phyloP scores from a whole-genome alignment of 306 rosid species.

The Dalbergia cultrata region DNA sequence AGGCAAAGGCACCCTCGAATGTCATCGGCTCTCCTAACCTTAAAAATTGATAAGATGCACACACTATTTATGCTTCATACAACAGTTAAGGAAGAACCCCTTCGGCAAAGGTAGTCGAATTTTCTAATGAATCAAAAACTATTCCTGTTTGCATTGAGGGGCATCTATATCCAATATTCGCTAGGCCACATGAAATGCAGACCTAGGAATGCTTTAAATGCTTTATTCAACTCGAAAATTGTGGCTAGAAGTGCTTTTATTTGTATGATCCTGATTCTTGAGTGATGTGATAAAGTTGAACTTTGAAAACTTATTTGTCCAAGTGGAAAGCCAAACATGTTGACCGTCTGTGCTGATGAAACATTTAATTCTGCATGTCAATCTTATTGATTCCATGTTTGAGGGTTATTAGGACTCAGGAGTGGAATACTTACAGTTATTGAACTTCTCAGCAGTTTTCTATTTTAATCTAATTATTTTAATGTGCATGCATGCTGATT shows the following conservation, averaged over 20 bases:
- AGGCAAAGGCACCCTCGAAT: constrained; percentile 71
- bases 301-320: neutral
- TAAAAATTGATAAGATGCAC: constrained; percentile 54
- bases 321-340: constrained; percentile 24
- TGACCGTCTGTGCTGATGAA: neutral
- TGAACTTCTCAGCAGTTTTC: neutral
- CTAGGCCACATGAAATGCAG: constrained; percentile 26
- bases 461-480: neutral
- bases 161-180: constrained; percentile 7
- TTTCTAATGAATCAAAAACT: constrained; percentile 1
- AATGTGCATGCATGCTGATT: neutral
- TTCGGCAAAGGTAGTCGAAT: constrained; percentile 53
- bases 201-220: constrained; percentile 1
- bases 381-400: neutral
- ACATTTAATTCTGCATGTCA: too few species aligned
- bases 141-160: constrained; percentile 28
- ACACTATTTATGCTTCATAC: constrained; percentile 32
- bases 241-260: constrained; percentile 5
- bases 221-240: constrained; percentile 13
- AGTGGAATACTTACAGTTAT: neutral
- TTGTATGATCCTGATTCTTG: neutral
- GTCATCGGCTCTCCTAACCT: constrained; percentile 64
- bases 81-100: constrained; percentile 16
- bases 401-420: constrained; percentile 8
- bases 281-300: constrained; percentile 23